phyloP scores from a whole-genome alignment of 305 asterid genomes.

The Fraxinus paxiana region DNA sequence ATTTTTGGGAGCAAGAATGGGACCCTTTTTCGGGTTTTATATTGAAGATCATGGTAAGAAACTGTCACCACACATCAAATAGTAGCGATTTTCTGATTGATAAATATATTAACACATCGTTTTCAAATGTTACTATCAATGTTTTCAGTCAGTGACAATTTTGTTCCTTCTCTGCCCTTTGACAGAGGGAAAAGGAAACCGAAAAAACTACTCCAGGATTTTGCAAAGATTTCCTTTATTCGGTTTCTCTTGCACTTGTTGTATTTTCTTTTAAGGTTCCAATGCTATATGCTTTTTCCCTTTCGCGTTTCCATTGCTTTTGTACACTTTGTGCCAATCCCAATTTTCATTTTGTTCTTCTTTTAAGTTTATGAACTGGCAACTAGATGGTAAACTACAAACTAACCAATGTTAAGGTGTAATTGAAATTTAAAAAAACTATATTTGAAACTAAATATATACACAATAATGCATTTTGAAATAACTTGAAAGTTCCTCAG shows the following conservation, averaged over 20 bases:
- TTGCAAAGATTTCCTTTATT: constrained; percentile 13
- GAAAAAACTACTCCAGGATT: background rate
- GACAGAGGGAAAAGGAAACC: background rate
- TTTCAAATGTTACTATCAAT: background rate
- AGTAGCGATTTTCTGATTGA: background rate
- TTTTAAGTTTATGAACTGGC: background rate
- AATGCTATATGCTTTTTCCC: background rate
- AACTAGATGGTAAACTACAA: background rate
- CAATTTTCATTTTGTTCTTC: background rate
- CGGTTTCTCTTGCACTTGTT: background rate
- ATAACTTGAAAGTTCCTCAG: background rate
- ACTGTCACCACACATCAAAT: background rate
- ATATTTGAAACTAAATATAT: background rate
- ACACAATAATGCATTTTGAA: background rate
- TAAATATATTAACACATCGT: background rate
- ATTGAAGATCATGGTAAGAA: background rate
- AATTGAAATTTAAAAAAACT: background rate
- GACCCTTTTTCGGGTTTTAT: background rate
- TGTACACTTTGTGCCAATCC: background rate
- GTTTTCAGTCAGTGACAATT: background rate
- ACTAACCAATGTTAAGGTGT: background rate
- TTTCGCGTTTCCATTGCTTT: background rate
- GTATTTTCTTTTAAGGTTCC: background rate
- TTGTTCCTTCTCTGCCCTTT: background rate
- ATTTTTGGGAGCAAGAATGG: background rate